Evolutionary conservation across 768 basidiomycete genomes (phyloP), one percentile per base, ranked within the genome.

Genomic region (Russula lepida): DNA sequence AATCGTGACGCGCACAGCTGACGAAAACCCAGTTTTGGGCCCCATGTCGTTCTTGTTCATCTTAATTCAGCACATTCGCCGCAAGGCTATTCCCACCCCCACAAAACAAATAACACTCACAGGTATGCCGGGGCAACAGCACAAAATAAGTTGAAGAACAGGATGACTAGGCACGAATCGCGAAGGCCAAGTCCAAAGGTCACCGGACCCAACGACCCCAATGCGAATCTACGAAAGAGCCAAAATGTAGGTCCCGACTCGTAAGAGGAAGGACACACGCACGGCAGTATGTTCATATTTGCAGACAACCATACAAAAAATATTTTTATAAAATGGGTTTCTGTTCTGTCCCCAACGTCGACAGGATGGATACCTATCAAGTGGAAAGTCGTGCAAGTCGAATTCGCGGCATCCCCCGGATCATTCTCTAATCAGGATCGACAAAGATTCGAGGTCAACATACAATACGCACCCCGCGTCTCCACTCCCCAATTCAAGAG

Each of bases 1-100:
- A 82, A 84, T 27, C 82, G 74, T 3, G 90, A 84, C 49, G 83
- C 80, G 25, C 89, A 82, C 86, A 95, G 92, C 67, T 92, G 86
- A 21, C 90, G 79, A 69, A 86, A 80, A 9, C 93, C 93, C 0
- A 88, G 74, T 69, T 84, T 85, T 0, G 91, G 88, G 11, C 91
- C 89, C 73, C 88, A 89, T 3, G 84, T 83, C 17, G 81, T 73
- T 61, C 80, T 81, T 21, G 58, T 47, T 17, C 39, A 15, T n/a
- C 6, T 44, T 3, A 37, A 12, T 19, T 56, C 6, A 62, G 28
- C 23, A 57, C 15, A 1, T 23, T n/a, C 19, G 8, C 9, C 3
- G 3, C 44, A 30, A 27, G 11, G 46, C 28, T 37, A 27, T 13
- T 4, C 52, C 11, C 28, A 6, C 6, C 9, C 11, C 27, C 2